Conservation (phyloP, 495 filamentous ascomycete genomes). For the Filosporella fistucella region DNA sequence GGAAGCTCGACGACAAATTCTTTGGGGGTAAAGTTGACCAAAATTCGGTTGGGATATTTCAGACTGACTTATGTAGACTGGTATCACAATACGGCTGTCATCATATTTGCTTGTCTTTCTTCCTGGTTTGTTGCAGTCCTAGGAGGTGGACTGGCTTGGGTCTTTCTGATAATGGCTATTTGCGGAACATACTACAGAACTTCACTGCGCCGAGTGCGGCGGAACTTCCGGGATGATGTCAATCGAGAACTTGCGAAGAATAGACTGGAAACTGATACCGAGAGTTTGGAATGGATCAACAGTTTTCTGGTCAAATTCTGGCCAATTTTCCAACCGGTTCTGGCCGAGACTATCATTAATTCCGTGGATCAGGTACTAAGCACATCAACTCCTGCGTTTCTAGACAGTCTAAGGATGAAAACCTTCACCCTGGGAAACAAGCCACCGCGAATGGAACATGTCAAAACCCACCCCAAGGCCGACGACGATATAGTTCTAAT, state of each 20-base stretch:
- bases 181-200: conserved; percentile 97
- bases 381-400: conserved; percentile 81
- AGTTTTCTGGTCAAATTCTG: conserved; percentile 98
- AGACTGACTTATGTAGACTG: conserved; percentile 59
- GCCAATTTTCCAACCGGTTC: conserved; percentile 94
- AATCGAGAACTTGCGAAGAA: conserved; percentile 88
- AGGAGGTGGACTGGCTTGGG: conserved; percentile 88
- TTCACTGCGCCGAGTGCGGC: conserved; percentile 84
- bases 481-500: conserved; percentile 94
- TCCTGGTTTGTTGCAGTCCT: conserved; percentile 88
- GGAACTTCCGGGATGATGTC: conserved; percentile 95
- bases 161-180: conserved; percentile 84
- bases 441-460: conserved; percentile 91
- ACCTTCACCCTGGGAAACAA: conserved; percentile 91
- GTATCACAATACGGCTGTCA: conserved; percentile 94
- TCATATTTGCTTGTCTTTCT: conserved; percentile 84
- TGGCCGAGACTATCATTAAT: conserved; percentile 86
- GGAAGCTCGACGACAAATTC: conserved; percentile 80
- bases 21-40: conserved; percentile 67
- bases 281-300: conserved; percentile 98
- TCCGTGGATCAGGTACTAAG: conserved; percentile 95
- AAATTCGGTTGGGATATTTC: background rate
- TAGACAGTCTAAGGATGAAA: conserved; percentile 89
- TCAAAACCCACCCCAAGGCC: conserved; percentile 95
- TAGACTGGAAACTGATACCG: conserved; percentile 84